Percentiles rank a stretch among this genome's conserved stretches.
Evolutionary conservation across 257 asterid species (phyloP).

Genomic region (Euphrasia confusa): DNA sequence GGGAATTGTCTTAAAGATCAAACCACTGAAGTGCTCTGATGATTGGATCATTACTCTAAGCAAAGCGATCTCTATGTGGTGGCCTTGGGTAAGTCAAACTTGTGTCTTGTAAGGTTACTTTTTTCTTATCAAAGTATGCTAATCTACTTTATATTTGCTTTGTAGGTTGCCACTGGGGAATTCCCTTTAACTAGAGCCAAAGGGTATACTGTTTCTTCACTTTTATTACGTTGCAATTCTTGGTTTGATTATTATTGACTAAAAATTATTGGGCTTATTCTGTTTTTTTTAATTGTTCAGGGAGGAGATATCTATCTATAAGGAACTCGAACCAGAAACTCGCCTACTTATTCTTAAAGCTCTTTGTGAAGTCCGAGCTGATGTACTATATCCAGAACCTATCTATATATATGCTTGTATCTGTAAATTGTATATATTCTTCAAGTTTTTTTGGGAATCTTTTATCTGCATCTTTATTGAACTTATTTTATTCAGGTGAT

Average conservation of each 20-base stretch:
- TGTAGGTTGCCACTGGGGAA: slow-evolving; percentile 81
- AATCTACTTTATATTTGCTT: slow-evolving; percentile 22
- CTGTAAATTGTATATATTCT: slow-evolving; percentile 14
- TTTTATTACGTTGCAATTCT: slow-evolving; percentile 17
- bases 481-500: slow-evolving; percentile 7
- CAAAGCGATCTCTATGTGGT: slow-evolving; percentile 60
- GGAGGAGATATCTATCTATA: slow-evolving; percentile 64
- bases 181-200: slow-evolving; percentile 65
- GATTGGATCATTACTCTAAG: slow-evolving; percentile 58
- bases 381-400: slow-evolving; percentile 40
- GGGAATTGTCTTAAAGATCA: slow-evolving; percentile 57
- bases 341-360: slow-evolving; percentile 81
- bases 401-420: slow-evolving; percentile 15
- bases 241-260: slow-evolving; percentile 14
- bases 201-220: slow-evolving; percentile 48
- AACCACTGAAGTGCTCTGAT: slow-evolving; percentile 42
- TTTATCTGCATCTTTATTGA: slow-evolving; percentile 3
- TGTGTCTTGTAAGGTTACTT: slow-evolving; percentile 12
- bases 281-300: slow-evolving; percentile 37
- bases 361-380: slow-evolving; percentile 86
- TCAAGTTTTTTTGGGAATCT: background rate
- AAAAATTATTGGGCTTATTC: background rate
- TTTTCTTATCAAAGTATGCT: slow-evolving; percentile 19
- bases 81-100: slow-evolving; percentile 81
- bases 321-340: slow-evolving; percentile 61